Percentiles rank a stretch among this genome's conserved stretches.
These are phyloP conservation scores for Arachnopeziza araneosa DNA, from an alignment of 2,329 filamentous ascomycete species.

Conservation along the genomic window DNA sequence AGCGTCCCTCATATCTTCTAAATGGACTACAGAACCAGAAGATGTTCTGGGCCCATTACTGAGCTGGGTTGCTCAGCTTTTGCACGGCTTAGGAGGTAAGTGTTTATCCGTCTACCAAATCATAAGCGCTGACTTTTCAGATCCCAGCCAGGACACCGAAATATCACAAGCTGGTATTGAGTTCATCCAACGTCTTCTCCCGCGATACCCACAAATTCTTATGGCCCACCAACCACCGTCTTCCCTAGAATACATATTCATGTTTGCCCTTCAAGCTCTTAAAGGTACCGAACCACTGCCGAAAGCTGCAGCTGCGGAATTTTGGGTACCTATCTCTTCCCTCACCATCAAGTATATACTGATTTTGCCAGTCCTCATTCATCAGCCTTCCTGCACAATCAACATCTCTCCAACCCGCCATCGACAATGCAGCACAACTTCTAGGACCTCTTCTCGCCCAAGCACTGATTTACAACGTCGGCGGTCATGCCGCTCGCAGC, in stretches of 20 bases:
- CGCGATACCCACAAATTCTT: slow-evolving; percentile 55
- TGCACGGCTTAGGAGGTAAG: slow-evolving; percentile 57
- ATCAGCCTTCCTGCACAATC: slow-evolving; percentile 39
- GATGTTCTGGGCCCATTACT: slow-evolving; percentile 48
- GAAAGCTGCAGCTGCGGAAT: slow-evolving; percentile 66
- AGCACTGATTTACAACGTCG: slow-evolving; percentile 58
- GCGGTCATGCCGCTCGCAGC: slow-evolving; percentile 62
- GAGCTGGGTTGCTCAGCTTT: slow-evolving; percentile 56
- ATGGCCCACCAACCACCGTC: slow-evolving; percentile 50
- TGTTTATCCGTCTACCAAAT: neutral
- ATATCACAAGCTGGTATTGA: slow-evolving; percentile 70
- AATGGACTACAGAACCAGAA: slow-evolving; percentile 40
- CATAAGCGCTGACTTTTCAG: slow-evolving; percentile 26
- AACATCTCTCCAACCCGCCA: slow-evolving; percentile 33
- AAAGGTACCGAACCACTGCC: slow-evolving; percentile 68
- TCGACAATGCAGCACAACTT: slow-evolving; percentile 47
- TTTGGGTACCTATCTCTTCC: slow-evolving; percentile 55
- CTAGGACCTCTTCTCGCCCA: slow-evolving; percentile 57
- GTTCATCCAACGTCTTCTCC: slow-evolving; percentile 59
- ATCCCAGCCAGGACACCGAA: slow-evolving; percentile 61
- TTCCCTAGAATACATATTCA: slow-evolving; percentile 60
- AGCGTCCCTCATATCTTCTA: slow-evolving; percentile 13
- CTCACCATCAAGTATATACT: slow-evolving; percentile 1
- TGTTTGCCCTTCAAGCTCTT: slow-evolving; percentile 66
- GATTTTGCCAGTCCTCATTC: slow-evolving; percentile 43